Conservation (phyloP, 805 yeast genomes). For the Yamadazyma kitorensis region DNA sequence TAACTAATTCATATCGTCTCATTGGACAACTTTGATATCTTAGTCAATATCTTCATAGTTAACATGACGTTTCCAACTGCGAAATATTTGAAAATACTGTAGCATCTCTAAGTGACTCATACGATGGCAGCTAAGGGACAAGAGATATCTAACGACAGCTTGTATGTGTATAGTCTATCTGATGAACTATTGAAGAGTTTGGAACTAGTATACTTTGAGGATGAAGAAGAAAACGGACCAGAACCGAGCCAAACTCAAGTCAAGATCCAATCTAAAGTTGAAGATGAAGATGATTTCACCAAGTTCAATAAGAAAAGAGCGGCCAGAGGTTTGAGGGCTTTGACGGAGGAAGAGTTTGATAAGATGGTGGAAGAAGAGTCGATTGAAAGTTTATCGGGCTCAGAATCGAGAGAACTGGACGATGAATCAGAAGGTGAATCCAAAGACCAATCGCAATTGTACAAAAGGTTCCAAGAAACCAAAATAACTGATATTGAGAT, state of each 20-base stretch:
- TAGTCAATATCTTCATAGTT: too few species aligned
- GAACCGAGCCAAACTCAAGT: background rate
- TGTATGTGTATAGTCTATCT: conserved; percentile 37
- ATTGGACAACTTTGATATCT: too few species aligned
- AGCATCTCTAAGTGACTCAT: too few species aligned
- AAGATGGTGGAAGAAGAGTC: conserved; percentile 47
- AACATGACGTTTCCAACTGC: too few species aligned
- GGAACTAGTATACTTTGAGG: conserved; percentile 53
- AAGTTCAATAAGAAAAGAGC: conserved; percentile 57
- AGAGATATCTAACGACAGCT: conserved; percentile 3
- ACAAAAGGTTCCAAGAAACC: conserved; percentile 17
- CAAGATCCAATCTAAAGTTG: background rate
- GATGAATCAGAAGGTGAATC: conserved; percentile 15
- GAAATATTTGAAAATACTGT: too few species aligned
- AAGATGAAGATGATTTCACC: conserved; percentile 42
- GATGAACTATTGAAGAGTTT: conserved; percentile 42
- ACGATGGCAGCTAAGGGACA: too few species aligned
- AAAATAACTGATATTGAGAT: conserved; percentile 4
- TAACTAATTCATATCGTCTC: background rate
- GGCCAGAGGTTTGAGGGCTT: conserved; percentile 40
- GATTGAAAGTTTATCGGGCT: conserved; percentile 59
- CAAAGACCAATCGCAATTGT: conserved; percentile 22
- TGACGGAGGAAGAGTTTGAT: conserved; percentile 60
- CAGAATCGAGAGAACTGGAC: conserved; percentile 34
- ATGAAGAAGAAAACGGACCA: conserved; percentile 5